These are phyloP conservation scores for Echites panduratus DNA, from an alignment of 257 asterid species.

Conservation along the genomic window DNA sequence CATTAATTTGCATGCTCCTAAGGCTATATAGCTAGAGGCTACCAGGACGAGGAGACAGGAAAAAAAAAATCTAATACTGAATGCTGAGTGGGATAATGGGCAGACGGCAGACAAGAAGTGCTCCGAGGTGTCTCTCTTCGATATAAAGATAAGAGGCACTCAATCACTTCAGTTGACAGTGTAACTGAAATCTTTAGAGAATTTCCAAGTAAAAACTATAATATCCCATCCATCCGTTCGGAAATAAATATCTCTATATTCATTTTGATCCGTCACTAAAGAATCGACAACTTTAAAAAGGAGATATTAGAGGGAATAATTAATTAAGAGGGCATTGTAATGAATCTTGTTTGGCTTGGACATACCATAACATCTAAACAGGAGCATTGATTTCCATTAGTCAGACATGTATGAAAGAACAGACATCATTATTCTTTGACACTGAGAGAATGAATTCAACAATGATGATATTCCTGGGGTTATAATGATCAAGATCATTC, in stretches of 20 bases:
- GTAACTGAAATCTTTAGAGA: background rate
- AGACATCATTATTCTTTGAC: background rate
- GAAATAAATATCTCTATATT: no score
- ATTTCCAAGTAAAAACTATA: background rate
- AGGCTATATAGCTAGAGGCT: background rate
- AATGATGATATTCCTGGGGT: background rate
- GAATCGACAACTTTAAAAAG: no score
- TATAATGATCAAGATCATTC: background rate
- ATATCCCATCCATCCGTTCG: no score
- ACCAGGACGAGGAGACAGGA: background rate
- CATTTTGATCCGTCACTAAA: no score
- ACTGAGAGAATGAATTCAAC: background rate
- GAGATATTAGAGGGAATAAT: no score
- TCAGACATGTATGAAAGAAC: background rate
- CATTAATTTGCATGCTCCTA: no score
- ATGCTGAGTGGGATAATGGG: constrained; percentile 6
- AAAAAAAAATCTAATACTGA: background rate
- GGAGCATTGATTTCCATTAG: background rate
- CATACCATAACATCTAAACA: background rate
- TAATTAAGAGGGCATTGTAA: background rate
- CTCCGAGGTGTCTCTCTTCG: constrained; percentile 1
- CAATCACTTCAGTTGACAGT: background rate
- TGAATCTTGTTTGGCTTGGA: background rate
- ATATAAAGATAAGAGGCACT: constrained; percentile 2
- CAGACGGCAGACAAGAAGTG: constrained; percentile 10